Percentiles rank a stretch among this genome's conserved stretches.
Conservation (phyloP, 2,329 filamentous ascomycete species). For the Myriangium duriaei region DNA sequence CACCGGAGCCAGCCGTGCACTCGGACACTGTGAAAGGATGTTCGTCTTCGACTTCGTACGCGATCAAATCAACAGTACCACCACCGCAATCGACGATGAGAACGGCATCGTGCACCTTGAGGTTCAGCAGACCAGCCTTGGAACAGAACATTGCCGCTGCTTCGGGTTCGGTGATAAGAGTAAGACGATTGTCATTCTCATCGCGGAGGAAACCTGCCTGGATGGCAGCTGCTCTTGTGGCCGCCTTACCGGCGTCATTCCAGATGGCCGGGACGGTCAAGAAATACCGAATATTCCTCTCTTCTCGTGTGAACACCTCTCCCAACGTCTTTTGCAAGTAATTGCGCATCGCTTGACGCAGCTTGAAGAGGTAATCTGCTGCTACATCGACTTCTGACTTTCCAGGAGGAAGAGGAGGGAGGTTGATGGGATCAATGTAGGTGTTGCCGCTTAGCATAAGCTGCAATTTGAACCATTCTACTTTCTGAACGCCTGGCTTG, state of each 20-base stretch:
- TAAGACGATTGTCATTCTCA: constrained; percentile 93
- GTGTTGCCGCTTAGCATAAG: constrained; percentile 98
- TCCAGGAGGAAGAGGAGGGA: constrained; percentile 89
- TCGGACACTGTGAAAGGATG: constrained; percentile 93
- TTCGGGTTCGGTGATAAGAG: constrained; percentile 90
- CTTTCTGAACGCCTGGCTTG: constrained; percentile 94
- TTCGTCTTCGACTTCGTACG: constrained; percentile 97
- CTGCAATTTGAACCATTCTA: constrained; percentile 99
- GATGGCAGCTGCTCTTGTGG: constrained; percentile 87
- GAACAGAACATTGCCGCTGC: constrained; percentile 95
- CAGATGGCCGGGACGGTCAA: constrained; percentile 98
- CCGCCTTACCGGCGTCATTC: constrained; percentile 97
- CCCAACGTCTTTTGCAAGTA: constrained; percentile 92
- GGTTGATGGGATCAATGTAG: constrained; percentile 97
- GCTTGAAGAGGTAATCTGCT: constrained; percentile 97
- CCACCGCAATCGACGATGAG: constrained; percentile 97
- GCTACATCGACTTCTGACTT: constrained; percentile 99
- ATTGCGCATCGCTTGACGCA: constrained; percentile 91
- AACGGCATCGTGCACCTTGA: constrained; percentile 98
- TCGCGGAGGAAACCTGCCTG: constrained; percentile 94
- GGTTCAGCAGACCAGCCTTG: constrained; percentile 87
- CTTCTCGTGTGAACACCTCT: constrained; percentile 95
- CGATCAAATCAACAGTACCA: constrained; percentile 96
- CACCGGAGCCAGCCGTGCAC: constrained; percentile 92
- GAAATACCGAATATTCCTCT: constrained; percentile 96